These are phyloP conservation scores for Cinnamomum micranthum DNA, from an alignment of 164 flowering plant species.

Conservation along the genomic window DNA sequence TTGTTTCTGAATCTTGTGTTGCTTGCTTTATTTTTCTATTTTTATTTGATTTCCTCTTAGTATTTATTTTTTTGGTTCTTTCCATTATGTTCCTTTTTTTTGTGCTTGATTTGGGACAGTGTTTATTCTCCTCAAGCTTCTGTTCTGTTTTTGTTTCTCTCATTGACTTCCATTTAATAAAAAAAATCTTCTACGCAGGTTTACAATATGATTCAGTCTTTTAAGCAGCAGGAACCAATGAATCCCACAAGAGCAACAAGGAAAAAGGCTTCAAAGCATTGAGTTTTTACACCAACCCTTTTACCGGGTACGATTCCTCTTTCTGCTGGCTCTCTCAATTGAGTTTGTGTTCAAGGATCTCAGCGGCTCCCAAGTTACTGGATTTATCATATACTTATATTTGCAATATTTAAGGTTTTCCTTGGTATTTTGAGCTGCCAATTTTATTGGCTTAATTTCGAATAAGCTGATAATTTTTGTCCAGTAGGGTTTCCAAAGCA, in stretches of 20 bases:
- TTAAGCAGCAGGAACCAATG: conserved; percentile 27
- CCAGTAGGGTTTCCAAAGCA: background rate
- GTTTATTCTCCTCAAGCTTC: background rate
- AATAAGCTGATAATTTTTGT: background rate
- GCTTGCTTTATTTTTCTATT: background rate
- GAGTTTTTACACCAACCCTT: background rate
- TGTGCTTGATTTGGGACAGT: background rate
- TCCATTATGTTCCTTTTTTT: background rate
- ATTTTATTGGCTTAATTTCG: background rate
- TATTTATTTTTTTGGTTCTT: background rate
- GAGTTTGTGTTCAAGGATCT: background rate
- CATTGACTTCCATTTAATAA: conserved; percentile 1
- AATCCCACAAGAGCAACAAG: conserved; percentile 13
- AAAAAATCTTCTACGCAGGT: conserved; percentile 40
- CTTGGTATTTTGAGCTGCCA: background rate
- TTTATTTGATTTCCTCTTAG: background rate
- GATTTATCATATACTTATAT: no score
- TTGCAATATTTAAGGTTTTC: background rate
- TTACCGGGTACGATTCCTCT: background rate
- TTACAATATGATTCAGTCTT: conserved; percentile 59
- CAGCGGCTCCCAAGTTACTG: background rate
- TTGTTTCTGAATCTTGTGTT: background rate
- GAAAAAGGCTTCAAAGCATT: conserved; percentile 6
- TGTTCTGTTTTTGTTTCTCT: background rate
- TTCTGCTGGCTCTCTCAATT: background rate